Conservation (phyloP, 2,329 filamentous ascomycete genomes). For the Raffaelea arxii region DNA sequence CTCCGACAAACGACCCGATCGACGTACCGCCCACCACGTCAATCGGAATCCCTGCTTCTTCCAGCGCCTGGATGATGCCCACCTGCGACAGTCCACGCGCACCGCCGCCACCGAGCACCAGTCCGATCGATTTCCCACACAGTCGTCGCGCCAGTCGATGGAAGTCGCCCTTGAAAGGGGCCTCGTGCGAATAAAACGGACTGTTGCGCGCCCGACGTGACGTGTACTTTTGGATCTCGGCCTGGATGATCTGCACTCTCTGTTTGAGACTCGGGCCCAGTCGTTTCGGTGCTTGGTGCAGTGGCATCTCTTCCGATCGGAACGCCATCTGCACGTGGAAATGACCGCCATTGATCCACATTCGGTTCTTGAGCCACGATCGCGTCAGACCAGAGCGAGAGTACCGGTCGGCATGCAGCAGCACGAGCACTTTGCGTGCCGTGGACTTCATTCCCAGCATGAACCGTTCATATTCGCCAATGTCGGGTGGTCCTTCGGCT, state of each 20-base stretch:
- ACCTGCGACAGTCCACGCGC: conserved; percentile 88
- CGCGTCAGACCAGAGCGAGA: conserved; percentile 76
- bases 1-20: conserved; percentile 91
- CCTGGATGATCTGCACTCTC: conserved; percentile 85
- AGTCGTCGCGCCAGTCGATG: conserved; percentile 82
- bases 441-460: conserved; percentile 96
- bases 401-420: conserved; percentile 83
- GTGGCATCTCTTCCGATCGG: conserved; percentile 63
- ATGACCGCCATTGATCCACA: conserved; percentile 97
- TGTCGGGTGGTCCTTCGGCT: conserved; percentile 78
- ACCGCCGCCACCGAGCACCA: conserved; percentile 89
- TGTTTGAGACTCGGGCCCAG: conserved; percentile 84
- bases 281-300: conserved; percentile 64
- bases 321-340: conserved; percentile 97
- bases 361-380: conserved; percentile 81
- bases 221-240: conserved; percentile 97
- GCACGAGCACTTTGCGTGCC: conserved; percentile 81
- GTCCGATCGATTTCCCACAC: conserved; percentile 86
- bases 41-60: conserved; percentile 93
- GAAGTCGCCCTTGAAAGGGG: conserved; percentile 92
- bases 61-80: conserved; percentile 86
- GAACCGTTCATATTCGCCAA: conserved; percentile 95
- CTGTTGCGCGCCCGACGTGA: conserved; percentile 83
- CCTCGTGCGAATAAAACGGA: conserved; percentile 82
- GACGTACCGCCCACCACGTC: conserved; percentile 94